These are phyloP conservation scores for Yamadazyma phyllophila DNA, from an alignment of 805 yeast species.

Conservation along the genomic window DNA sequence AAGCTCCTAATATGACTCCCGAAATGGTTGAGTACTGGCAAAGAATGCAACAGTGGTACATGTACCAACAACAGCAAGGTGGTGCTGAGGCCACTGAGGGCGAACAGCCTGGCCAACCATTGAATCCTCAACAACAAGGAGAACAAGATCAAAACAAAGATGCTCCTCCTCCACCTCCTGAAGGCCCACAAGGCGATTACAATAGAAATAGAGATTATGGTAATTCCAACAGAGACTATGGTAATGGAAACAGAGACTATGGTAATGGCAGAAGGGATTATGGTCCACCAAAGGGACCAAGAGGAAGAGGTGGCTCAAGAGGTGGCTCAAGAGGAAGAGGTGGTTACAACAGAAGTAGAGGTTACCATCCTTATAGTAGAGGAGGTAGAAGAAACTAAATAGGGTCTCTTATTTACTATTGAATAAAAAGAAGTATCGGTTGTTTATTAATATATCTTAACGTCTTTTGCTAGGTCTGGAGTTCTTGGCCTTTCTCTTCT, in stretches of 20 bases:
- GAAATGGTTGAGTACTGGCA: constrained; percentile 67
- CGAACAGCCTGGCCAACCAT: constrained; percentile 37
- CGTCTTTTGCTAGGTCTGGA: constrained; percentile 60
- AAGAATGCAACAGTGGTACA: constrained; percentile 63
- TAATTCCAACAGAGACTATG: constrained; percentile 13
- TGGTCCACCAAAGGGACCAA: constrained; percentile 33
- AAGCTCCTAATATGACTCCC: constrained; percentile 33
- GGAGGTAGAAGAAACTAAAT: constrained; percentile 28
- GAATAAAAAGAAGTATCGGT: background rate
- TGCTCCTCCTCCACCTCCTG: constrained; percentile 12
- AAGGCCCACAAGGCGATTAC: constrained; percentile 6
- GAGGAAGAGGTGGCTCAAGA: constrained; percentile 27
- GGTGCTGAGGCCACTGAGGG: constrained; percentile 16
- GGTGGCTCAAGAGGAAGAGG: constrained; percentile 28
- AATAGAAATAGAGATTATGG: constrained; percentile 2
- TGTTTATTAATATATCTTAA: constrained; percentile 4
- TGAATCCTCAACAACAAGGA: constrained; percentile 43
- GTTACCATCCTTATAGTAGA: constrained; percentile 46
- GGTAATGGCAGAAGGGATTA: constrained; percentile 14
- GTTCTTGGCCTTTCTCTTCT: constrained; percentile 77
- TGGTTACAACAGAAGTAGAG: constrained; percentile 30
- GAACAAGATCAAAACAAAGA: constrained; percentile 21
- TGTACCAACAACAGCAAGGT: constrained; percentile 53
- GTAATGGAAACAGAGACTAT: constrained; percentile 6
- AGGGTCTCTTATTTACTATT: background rate